Base-by-base conservation (phyloP, 2,329 filamentous ascomycete genomes). In the Penicillium sp. region DNA sequence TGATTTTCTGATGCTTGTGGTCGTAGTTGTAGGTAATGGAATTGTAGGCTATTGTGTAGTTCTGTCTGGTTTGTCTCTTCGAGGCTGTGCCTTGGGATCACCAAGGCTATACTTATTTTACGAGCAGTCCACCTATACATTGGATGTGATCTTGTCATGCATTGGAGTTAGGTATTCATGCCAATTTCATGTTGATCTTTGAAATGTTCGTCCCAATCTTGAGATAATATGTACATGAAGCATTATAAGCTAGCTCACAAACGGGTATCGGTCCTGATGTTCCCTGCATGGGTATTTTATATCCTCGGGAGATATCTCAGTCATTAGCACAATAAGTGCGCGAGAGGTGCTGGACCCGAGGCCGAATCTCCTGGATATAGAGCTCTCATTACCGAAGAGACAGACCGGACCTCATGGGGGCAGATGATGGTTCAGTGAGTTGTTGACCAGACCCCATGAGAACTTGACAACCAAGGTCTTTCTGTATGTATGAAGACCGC, bases 221-320 rank as follows among this genome's bases (percentile, higher is more conserved):
- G 16, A 28, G 18, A 18, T 18, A 27, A 25, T 48, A 33, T 51
- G 18, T 51, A 51, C 38, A 51, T 41, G 30, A 37, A 36, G 25
- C 30, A 28, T 18, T 22, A 19, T 29, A 16, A n/a, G n/a, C 47
- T 35, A 31, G 19, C 12, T 19, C 18, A 38, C 16, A 46, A 50
- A 40, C 14, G 41, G 41, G 47, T 46, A 50, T 50, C 41, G 14
- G 35, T 30, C 40, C 30, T 34, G 31, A 33, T 36, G 10, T 38
- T 28, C 14, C 36, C 47, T 50, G 47, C 40, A 31, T 30, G 40
- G 35, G 22, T 50, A 22, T n/a, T 50, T 29, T 38, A 40, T 49
- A 34, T 30, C 38, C 9, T 22, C 5, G 16, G 30, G 13, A 16
- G 39, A 42, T 43, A 49, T 44, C 22, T 25, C 19, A 30, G 14